These are phyloP conservation scores for Lichtheimia ramosa DNA, from an alignment of 371 early-diverging fungal species.

Conservation along the genomic window DNA sequence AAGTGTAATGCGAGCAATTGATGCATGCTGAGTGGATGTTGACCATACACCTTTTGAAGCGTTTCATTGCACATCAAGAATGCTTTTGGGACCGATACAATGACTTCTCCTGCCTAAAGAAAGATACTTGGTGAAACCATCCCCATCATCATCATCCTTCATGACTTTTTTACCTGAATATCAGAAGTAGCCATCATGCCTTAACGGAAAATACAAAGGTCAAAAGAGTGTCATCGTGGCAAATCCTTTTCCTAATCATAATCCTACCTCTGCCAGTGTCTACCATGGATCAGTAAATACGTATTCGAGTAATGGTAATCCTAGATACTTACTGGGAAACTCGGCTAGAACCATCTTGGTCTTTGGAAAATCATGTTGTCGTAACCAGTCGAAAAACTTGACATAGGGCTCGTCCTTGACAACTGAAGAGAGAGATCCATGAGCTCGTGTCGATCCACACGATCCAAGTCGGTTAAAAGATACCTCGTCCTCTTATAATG, in stretches of 20 bases:
- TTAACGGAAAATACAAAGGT: neutral
- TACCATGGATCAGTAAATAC: constrained; percentile 9
- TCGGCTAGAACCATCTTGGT: constrained; percentile 58
- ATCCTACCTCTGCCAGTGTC: constrained; percentile 58
- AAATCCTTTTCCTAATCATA: no score
- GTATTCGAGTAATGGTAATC: neutral
- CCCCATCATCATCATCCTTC: neutral
- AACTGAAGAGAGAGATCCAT: constrained; percentile 17
- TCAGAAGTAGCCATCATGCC: constrained; percentile 65
- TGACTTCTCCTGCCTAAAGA: constrained; percentile 53
- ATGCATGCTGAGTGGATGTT: constrained; percentile 45
- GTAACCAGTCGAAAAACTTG: constrained; percentile 52
- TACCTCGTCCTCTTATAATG: neutral
- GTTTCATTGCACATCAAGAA: constrained; percentile 51
- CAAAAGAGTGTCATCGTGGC: neutral
- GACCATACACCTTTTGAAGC: constrained; percentile 30
- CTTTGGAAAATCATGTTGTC: constrained; percentile 49
- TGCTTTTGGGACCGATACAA: constrained; percentile 55
- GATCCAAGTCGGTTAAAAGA: neutral
- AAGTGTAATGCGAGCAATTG: constrained; percentile 57
- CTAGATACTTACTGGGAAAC: constrained; percentile 49
- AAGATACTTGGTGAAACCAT: neutral
- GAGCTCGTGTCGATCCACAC: neutral
- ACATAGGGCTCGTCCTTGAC: constrained; percentile 51
- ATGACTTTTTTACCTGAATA: constrained; percentile 38